phyloP scores from a whole-genome alignment of 2,329 filamentous ascomycete genomes.

The Bipolaris zeicola region DNA sequence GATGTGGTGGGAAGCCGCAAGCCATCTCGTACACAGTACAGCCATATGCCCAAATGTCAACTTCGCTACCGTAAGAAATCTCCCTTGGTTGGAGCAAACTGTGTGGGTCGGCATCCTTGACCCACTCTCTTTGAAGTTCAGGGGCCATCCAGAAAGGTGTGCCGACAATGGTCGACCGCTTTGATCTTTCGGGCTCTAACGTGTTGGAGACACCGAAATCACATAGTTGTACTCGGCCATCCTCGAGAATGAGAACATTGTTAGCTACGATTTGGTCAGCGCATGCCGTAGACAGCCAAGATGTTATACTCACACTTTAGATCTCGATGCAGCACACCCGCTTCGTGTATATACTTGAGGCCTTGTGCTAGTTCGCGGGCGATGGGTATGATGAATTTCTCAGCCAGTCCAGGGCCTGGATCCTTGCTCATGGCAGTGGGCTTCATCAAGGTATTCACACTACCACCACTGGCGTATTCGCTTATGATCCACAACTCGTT shows the following conservation, averaged over 20 bases:
- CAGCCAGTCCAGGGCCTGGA: conserved; percentile 54
- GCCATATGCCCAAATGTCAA: conserved; percentile 85
- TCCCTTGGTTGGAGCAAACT: conserved; percentile 58
- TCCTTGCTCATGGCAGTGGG: conserved; percentile 41
- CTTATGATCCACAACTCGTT: conserved; percentile 87
- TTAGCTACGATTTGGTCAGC: conserved; percentile 55
- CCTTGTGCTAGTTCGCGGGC: conserved; percentile 67
- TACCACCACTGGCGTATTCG: conserved; percentile 84
- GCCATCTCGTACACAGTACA: conserved; percentile 82
- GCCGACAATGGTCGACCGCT: conserved; percentile 79
- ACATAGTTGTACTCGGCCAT: conserved; percentile 77
- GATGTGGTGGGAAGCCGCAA: conserved; percentile 75
- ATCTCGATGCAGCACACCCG: conserved; percentile 69
- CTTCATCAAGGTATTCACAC: conserved; percentile 70
- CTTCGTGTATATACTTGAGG: conserved; percentile 66
- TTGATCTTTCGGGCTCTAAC: conserved; percentile 75
- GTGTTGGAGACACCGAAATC: conserved; percentile 85
- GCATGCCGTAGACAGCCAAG: neutral
- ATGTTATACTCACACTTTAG: conserved; percentile 59
- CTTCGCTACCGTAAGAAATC: conserved; percentile 55
- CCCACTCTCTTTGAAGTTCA: conserved; percentile 62
- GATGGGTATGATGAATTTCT: conserved; percentile 67
- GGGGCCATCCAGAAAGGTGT: conserved; percentile 89
- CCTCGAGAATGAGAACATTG: conserved; percentile 79
- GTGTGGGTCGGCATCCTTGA: conserved; percentile 64